These are phyloP conservation scores for Aspergillus jensenii DNA, from an alignment of 2,329 filamentous ascomycete genomes.

Conservation along the genomic window DNA sequence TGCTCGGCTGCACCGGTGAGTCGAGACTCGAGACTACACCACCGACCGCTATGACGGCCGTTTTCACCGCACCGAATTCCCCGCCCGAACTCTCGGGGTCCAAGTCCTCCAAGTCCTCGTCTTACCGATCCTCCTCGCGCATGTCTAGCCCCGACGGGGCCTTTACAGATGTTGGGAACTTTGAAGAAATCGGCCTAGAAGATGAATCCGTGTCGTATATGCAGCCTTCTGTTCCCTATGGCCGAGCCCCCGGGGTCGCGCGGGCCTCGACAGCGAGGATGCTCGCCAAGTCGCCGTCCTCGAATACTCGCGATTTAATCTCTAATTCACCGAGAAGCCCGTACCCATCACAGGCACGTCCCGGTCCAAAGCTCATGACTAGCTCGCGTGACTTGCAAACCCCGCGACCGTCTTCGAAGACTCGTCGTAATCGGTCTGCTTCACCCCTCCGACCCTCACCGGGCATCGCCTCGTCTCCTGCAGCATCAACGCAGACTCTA, in stretches of 20 bases:
- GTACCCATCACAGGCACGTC: constrained; percentile 25
- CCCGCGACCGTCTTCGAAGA: constrained; percentile 27
- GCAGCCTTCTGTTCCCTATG: constrained; percentile 31
- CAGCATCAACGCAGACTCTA: constrained; percentile 27
- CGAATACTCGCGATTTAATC: constrained; percentile 37
- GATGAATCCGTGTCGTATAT: constrained; percentile 55
- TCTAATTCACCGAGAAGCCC: constrained; percentile 25
- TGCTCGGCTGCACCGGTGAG: neutral
- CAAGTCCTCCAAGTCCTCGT: constrained; percentile 89
- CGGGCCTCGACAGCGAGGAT: constrained; percentile 29
- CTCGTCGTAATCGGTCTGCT: constrained; percentile 32
- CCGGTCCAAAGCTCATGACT: constrained; percentile 25
- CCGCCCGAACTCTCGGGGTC: constrained; percentile 78
- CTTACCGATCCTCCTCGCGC: constrained; percentile 75
- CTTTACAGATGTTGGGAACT: constrained; percentile 74
- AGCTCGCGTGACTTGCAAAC: constrained; percentile 27
- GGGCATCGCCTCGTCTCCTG: constrained; percentile 25
- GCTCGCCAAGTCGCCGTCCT: constrained; percentile 26
- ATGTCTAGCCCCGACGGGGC: constrained; percentile 67
- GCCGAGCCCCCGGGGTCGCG: constrained; percentile 23
- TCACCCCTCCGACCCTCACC: constrained; percentile 29
- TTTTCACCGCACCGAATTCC: constrained; percentile 59
- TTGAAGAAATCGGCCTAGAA: constrained; percentile 89
- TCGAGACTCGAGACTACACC: neutral
- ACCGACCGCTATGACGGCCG: constrained; percentile 41